Evolutionary conservation across 352 stramenopile species (phyloP), one percentile per base, ranked within the genome.

Genomic region (Pythium plurisporium): DNA sequence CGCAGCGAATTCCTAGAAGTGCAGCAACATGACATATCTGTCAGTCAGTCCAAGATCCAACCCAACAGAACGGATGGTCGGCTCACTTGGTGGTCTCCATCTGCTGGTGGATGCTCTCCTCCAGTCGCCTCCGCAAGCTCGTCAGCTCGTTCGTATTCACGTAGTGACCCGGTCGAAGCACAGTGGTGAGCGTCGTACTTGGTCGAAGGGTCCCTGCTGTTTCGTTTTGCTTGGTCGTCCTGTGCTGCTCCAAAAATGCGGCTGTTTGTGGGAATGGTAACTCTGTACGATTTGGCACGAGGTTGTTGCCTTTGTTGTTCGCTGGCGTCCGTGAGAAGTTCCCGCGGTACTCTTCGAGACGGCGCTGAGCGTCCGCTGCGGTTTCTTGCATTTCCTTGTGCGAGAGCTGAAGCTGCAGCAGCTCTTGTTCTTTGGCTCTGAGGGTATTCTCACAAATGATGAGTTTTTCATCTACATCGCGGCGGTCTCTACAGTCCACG

Each of bases 81-180:
- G n/a, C n/a, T n/a, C n/a, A 87, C 76, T 69, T 87, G 2, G 76
- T 87, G 22, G 52, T 45, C 3, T 73, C 63, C 5, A 85, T 70
- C 49, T 87, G 74, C 3, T 66, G 43, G 40, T 73, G 70, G 25
- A 87, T 82, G 9, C 74, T 65, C 14, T 46, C 54, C 23, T 71
- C 29, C 42, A 86, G 68, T 44, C 62, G 54, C 23, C 57, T 50
- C 46, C 79, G 79, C 55, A 86, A 67, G 0, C 34, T 48, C 34
- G 70, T 55, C 20, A 87, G 59, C 9, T 69, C 63, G 3, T 57
- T 62, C 5, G 66, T 57, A 23, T 84, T 87, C 0, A 65, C 70
- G 42, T 64, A 59, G 12, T 25, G 26, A 5, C 49, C 49, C 12
- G 49, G 41, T 12, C 17, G 22, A 15, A 48, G 47, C 0, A 38